Evolutionary conservation across 768 basidiomycete genomes (phyloP), one percentile per base, ranked within the genome.

Genomic region (Boletus reticuloceps): DNA sequence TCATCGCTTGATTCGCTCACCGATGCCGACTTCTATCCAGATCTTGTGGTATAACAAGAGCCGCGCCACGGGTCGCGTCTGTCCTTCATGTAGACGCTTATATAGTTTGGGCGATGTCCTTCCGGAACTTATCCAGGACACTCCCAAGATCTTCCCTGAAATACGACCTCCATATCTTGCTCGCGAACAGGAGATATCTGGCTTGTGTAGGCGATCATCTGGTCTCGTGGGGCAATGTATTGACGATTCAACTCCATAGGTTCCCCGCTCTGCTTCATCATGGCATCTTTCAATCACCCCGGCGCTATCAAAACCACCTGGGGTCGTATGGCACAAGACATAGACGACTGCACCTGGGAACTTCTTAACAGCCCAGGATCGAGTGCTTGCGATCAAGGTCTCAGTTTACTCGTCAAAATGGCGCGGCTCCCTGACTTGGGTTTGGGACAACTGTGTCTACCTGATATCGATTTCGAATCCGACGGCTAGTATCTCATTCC

Each of bases 31-130:
- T 44, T 53, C 40, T 49, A 9, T 32, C 27, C 57, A 89, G 89
- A 83, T 88, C 11, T 61, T 91, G 13, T 92, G 89, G 89, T 91
- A 92, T 64, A 93, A 93, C 75, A 90, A 90, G 72, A 90, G 87
- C 64, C 81, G 91, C 3, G 69, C 78, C 6, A 79, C 76, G 11
- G 80, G 84, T 51, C 83, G 91, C 27, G 79, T 92, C 49, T 93
- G 91, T 62, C 90, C 91, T 3, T 81, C 88, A 1, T 93, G 91
- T 64, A 82, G 84, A 66, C 74, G 90, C 16, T 69, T 91, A 31
- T 93, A 91, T 64, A 76, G 74, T 6, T 70, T 91, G 0, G 88
- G 88, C 1, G 90, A 93, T 47, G 67, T 74, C 1, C 75, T 91
- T 1, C 78, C 80, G 4, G 79, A 83, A 25, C 78, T 79, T 22